Conservation (phyloP, 73 alveolate genomes). For the Paraurostyla sp. region DNA sequence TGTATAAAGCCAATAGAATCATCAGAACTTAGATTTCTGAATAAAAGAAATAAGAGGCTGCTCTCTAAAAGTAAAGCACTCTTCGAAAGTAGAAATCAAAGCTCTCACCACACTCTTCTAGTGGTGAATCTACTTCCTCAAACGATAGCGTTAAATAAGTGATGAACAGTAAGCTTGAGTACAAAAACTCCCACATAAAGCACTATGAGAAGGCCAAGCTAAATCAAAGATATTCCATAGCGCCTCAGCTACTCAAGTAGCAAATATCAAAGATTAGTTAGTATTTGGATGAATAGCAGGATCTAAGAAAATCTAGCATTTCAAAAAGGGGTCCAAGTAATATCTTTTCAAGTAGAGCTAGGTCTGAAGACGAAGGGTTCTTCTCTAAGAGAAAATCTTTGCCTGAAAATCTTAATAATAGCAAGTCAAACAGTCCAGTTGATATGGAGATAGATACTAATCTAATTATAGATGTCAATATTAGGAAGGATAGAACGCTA, state of each 20-base stretch:
- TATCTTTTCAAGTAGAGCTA: background rate
- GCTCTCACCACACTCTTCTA: background rate
- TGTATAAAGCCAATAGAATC: background rate
- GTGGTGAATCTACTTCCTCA: slow-evolving; percentile 1
- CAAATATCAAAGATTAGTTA: background rate
- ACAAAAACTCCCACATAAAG: background rate
- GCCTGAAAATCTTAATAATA: background rate
- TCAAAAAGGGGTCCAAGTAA: background rate
- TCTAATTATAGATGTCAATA: too few species aligned
- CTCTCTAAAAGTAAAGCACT: background rate
- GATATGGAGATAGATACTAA: too few species aligned
- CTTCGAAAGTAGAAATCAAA: background rate
- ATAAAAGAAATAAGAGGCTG: background rate
- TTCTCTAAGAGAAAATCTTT: background rate
- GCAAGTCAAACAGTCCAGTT: too few species aligned
- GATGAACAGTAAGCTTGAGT: background rate
- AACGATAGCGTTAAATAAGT: slow-evolving; percentile 32
- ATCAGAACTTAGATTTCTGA: too few species aligned
- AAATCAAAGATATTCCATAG: slow-evolving; percentile 24
- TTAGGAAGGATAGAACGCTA: too few species aligned
- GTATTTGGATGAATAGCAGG: background rate
- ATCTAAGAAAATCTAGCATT: background rate
- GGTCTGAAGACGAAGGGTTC: background rate
- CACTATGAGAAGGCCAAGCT: slow-evolving; percentile 44
- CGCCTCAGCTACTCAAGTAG: background rate